Evolutionary conservation across 306 rosid genomes (phyloP), one percentile per base, ranked within the genome.

Genomic region (Trifolium dubium): DNA sequence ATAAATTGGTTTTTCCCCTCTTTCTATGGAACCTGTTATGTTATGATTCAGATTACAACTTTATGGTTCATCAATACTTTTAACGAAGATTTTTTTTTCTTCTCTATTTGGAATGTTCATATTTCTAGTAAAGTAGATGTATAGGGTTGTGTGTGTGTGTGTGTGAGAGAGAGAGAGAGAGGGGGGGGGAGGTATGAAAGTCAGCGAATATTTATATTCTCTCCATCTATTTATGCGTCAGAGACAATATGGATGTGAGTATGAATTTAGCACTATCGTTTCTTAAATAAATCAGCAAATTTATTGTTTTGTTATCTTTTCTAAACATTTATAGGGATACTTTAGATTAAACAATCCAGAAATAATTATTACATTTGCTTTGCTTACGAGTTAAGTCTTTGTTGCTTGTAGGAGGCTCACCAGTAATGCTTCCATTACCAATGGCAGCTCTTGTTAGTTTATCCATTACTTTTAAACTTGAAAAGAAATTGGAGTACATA

Each of bases 381-480:
- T 64, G 15, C 50, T 80, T 84, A 40, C n/a, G 1, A 43, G 64
- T 65, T 34, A 15, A 10, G 8, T 69, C 78, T 77, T 77, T 77
- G 72, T 77, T 81, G 17, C 18, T 81, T 65, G 49, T 67, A 89
- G 97, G 82, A 37, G 79, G 41, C 78, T 81, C 92, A 29, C 85
- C 84, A 10, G 76, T 77, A 60, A 83, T 54, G 82, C 95, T 91
- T 77, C 95, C 97, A 12, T 85, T 91, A 64, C 97, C 97, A 2
- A 79, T 91, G 89, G 97, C 97, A 77, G 95, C 88, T 64, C 87
- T 91, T 74, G 92, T 89, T 69, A 91, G 97, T 75, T 80, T 91
- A 72, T 89, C 97, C 65, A 91, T 91, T 81, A 87, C 97, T 68
- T 91, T 89, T 54, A 91, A 91, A 81, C 89, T 91, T 29, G 95